These are phyloP conservation scores for Daldinia loculata DNA, from an alignment of 495 filamentous ascomycete genomes.

Conservation along the genomic window DNA sequence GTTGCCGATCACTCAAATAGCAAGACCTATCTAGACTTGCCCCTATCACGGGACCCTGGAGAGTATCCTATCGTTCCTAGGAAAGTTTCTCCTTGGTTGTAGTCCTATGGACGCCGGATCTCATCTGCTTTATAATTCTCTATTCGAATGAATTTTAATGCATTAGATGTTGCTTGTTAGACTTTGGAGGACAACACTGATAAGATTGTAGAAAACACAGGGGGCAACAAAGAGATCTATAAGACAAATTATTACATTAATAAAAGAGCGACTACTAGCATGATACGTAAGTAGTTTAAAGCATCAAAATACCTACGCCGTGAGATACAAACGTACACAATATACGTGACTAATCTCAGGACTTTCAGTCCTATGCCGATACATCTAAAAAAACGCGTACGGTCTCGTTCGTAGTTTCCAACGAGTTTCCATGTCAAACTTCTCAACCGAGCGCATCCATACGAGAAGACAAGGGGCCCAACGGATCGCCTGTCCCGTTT, in stretches of 20 bases:
- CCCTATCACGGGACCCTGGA: background rate
- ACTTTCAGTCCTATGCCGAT: background rate
- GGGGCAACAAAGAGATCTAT: background rate
- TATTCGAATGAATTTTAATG: background rate
- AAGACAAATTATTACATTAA: background rate
- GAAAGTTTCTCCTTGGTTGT: no score
- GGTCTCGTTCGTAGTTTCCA: background rate
- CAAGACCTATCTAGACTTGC: background rate
- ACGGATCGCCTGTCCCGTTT: background rate
- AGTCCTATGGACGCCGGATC: no score
- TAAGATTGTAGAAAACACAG: background rate
- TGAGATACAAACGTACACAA: background rate
- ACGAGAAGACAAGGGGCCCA: background rate
- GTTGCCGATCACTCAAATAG: background rate
- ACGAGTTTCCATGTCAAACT: background rate
- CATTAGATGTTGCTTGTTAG: no score
- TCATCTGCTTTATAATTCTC: no score
- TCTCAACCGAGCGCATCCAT: background rate
- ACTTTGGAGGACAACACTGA: background rate
- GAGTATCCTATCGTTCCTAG: background rate
- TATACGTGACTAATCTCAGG: background rate
- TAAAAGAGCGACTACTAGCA: background rate
- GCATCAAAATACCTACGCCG: background rate
- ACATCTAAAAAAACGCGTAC: background rate
- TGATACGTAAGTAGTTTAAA: background rate